Conservation (phyloP, 2,329 filamentous ascomycete genomes). For the Plectosphaerella plurivora region DNA sequence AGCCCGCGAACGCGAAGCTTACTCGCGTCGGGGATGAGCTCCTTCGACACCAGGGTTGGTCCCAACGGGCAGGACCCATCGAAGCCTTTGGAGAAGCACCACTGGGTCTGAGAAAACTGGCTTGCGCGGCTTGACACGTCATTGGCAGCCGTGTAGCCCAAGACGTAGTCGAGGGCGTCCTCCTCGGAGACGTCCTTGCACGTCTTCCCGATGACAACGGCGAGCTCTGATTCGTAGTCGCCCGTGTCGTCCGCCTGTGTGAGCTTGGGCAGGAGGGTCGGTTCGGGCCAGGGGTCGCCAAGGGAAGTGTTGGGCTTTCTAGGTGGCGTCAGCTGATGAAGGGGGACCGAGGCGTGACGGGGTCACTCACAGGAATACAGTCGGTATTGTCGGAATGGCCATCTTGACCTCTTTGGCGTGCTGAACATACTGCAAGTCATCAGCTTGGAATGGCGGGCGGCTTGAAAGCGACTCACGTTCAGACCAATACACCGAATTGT, state of each 20-base stretch:
- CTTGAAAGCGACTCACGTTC: constrained; percentile 32
- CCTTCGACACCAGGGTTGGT: constrained; percentile 42
- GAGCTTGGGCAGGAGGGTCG: constrained; percentile 46
- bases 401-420: constrained; percentile 45
- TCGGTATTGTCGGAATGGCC: constrained; percentile 47
- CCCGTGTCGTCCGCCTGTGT: constrained; percentile 45
- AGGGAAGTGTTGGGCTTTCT: constrained; percentile 50
- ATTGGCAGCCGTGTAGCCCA: constrained; percentile 61
- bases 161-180: constrained; percentile 54
- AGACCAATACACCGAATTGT: constrained; percentile 48
- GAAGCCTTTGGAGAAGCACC: constrained; percentile 55
- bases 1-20: constrained; percentile 34
- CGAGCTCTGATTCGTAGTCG: constrained; percentile 58
- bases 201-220: constrained; percentile 47
- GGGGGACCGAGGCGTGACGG: no score
- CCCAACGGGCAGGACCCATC: constrained; percentile 51
- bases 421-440: constrained; percentile 23
- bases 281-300: constrained; percentile 47
- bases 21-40: constrained; percentile 33
- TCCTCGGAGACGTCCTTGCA: constrained; percentile 50
- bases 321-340: no score
- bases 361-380: constrained; percentile 43
- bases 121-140: constrained; percentile 57
- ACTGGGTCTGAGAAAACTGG: constrained; percentile 50
- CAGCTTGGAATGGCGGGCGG: constrained; percentile 6